Conservation (phyloP, 768 basidiomycete genomes). For the Macrolepiota dolichaula region DNA sequence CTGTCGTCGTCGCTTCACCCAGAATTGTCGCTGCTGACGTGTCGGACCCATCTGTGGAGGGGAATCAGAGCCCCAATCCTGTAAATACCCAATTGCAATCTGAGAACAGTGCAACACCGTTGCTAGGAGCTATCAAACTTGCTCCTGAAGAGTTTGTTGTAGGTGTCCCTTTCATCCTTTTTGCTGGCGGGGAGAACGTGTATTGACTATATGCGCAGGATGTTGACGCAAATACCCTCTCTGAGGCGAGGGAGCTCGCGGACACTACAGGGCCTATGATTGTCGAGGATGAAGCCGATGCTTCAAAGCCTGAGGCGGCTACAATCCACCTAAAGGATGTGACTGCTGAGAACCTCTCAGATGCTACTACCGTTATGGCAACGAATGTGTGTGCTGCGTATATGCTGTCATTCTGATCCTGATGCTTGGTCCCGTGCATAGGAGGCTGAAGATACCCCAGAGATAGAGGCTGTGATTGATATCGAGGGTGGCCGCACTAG, state of each 20-base stretch:
- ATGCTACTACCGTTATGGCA: neutral
- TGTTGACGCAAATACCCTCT: neutral
- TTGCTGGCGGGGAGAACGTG: neutral
- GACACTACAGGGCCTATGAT: neutral
- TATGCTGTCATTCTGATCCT: neutral
- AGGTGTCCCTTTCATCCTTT: neutral
- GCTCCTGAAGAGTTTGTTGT: slow-evolving; percentile 1
- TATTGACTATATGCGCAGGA: neutral
- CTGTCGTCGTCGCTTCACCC: neutral
- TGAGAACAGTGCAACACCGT: neutral
- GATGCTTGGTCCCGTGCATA: neutral
- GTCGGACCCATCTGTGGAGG: slow-evolving; percentile 1
- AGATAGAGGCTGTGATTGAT: slow-evolving; percentile 2
- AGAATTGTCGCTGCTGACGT: slow-evolving; percentile 1
- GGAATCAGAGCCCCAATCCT: neutral
- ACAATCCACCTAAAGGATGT: neutral
- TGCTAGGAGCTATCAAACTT: neutral
- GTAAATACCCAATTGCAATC: neutral
- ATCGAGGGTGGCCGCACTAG: neutral
- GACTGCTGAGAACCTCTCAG: neutral
- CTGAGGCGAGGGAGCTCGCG: neutral
- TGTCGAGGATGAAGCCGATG: neutral
- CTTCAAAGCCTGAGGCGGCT: neutral
- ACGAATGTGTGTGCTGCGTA: neutral
- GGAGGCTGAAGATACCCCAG: neutral